Percentiles rank a stretch among this genome's conserved stretches.
phyloP scores from a whole-genome alignment of 2,329 filamentous ascomycete species.

The Alternaria brassicicola region DNA sequence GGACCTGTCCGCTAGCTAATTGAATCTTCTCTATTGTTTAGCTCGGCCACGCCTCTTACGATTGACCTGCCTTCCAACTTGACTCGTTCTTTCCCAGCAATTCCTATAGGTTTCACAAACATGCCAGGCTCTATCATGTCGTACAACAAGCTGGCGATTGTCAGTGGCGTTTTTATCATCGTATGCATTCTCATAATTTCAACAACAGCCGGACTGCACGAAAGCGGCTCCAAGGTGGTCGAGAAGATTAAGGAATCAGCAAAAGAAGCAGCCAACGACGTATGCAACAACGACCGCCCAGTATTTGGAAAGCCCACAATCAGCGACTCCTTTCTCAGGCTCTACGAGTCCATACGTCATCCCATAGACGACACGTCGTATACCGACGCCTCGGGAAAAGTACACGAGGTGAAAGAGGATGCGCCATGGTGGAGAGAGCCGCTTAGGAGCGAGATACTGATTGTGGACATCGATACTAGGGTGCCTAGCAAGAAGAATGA shows the following conservation, averaged over 20 bases:
- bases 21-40: not conserved
- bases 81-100: not conserved
- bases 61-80: not conserved
- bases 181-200: constrained; percentile 19
- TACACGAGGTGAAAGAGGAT: constrained; percentile 19
- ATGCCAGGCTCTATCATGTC: constrained; percentile 6
- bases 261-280: constrained; percentile 15
- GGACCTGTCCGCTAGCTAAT: not conserved
- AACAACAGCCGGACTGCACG: constrained; percentile 13
- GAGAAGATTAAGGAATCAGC: constrained; percentile 21
- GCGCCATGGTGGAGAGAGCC: constrained; percentile 33
- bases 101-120: not conserved
- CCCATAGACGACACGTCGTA: constrained; percentile 16
- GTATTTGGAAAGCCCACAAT: constrained; percentile 9
- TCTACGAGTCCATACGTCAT: constrained; percentile 20
- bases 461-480: constrained; percentile 43
- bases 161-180: constrained; percentile 8
- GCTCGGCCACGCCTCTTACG: not conserved
- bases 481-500: constrained; percentile 26
- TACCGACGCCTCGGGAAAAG: constrained; percentile 15
- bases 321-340: constrained; percentile 12
- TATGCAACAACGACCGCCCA: constrained; percentile 16
- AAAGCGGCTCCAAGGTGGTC: constrained; percentile 11
- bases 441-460: constrained; percentile 31
- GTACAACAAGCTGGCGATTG: not conserved